Evolutionary conservation across 2,329 filamentous ascomycete species (phyloP), one percentile per base, ranked within the genome.

Genomic region (Colletotrichum aenigma): DNA sequence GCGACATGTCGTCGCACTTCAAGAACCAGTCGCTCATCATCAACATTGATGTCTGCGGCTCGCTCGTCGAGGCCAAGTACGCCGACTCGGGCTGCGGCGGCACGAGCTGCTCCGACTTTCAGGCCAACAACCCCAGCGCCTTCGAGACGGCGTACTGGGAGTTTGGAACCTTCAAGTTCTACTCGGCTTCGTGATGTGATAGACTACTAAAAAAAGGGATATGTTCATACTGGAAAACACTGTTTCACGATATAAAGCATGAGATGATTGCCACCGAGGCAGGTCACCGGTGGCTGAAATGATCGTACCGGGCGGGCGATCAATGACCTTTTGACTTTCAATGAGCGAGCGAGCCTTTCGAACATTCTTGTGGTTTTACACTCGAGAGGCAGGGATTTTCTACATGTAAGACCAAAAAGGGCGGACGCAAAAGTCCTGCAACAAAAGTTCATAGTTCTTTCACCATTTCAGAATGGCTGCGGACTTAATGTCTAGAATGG

Each of bases 31-130:
- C 90, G 78, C 93, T 94, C 78, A 88, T 94, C 77, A 88, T 88
- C 56, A 93, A 94, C 79, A 93, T 94, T 77, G 90, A 92, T 81
- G 83, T 94, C 9, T 94, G 92, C 77, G 93, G 92, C 1, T 82
- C 89, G 55, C 86, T 90, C 78, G 89, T 89, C 5, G 88, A 88
- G 61, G 84, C 83, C 4, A 82, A 84, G 38, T 91, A 88, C 78
- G 82, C 83, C 3, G 78, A 82, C 15, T 89, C 89, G 24, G 87
- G 86, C 69, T 89, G 87, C 83, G 78, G 82, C 81, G 83, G 75
- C n/a, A 70, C 66, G 26, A 91, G 87, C 71, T 94, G 92, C 79
- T 85, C 85, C 5, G 87, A 90, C 66, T 90, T 87, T 76, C 91
- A 93, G 9, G 88, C 91, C 7, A 89, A 89, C 70, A 89, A 91